Evolutionary conservation across 2,329 filamentous ascomycete species (phyloP).

Genomic region (Clonostachys byssicola): DNA sequence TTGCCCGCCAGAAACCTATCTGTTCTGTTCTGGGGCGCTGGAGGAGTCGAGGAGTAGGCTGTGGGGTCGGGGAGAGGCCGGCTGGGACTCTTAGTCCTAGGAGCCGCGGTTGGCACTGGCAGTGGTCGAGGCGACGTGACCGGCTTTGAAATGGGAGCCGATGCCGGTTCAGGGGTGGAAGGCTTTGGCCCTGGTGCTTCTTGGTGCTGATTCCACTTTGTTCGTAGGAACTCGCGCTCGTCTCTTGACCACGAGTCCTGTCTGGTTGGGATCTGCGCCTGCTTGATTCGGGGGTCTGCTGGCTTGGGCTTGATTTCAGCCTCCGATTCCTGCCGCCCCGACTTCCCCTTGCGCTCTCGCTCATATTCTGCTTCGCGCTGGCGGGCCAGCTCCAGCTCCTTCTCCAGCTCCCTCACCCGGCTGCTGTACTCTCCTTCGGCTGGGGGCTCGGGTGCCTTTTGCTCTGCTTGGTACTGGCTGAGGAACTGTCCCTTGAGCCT

Average conservation of each 20-base stretch:
- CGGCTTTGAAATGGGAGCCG: conserved; percentile 4
- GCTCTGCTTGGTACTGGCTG: conserved; percentile 79
- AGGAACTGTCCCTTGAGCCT: conserved; percentile 79
- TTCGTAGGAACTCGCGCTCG: conserved; percentile 60
- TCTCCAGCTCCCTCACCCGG: conserved; percentile 77
- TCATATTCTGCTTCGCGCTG: conserved; percentile 61
- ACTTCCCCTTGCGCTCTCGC: conserved; percentile 47
- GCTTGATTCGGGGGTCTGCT: not conserved
- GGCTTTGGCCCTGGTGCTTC: conserved; percentile 14
- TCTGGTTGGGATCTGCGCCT: conserved; percentile 28
- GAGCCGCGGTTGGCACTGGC: conserved; percentile 25
- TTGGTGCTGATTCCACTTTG: conserved; percentile 42
- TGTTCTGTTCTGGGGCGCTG: conserved; percentile 39
- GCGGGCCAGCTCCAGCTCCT: conserved; percentile 59
- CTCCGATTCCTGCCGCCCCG: conserved; percentile 38
- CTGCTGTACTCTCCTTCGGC: conserved; percentile 46
- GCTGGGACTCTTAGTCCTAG: conserved; percentile 28
- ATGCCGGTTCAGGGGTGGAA: conserved; percentile 10
- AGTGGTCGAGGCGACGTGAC: conserved; percentile 34
- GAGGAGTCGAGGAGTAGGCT: conserved; percentile 9
- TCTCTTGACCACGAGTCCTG: conserved; percentile 61
- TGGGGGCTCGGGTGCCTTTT: conserved; percentile 25
- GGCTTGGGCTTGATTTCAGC: conserved; percentile 2
- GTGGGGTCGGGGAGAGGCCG: conserved; percentile 51
- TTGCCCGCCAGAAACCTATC: conserved; percentile 54